These are phyloP conservation scores for Calonectria pteridis DNA, from an alignment of 2,329 filamentous ascomycete species.

Conservation along the genomic window DNA sequence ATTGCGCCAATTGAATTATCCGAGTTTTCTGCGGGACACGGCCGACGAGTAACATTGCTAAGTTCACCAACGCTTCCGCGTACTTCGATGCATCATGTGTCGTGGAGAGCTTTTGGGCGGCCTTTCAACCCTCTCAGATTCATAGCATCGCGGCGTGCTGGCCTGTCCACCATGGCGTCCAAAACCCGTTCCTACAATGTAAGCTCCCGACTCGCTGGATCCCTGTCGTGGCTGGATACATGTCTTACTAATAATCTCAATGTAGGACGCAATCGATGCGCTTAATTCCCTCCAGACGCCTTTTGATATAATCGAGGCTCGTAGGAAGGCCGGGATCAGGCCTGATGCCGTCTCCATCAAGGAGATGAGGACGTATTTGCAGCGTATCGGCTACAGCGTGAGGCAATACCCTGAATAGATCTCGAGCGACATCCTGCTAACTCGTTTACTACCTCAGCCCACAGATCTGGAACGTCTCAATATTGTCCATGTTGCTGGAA, in stretches of 20 bases:
- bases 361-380: conserved; percentile 84
- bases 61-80: conserved; percentile 3
- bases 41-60: conserved; percentile 21
- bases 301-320: conserved; percentile 82
- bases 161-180: conserved; percentile 45
- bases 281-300: conserved; percentile 95
- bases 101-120: conserved; percentile 41
- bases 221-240: neutral
- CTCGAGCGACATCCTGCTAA: neutral
- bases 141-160: conserved; percentile 29
- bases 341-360: conserved; percentile 78
- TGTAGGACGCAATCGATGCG: conserved; percentile 84
- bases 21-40: conserved; percentile 42
- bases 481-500: conserved; percentile 78
- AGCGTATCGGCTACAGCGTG: conserved; percentile 80
- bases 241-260: conserved; percentile 19
- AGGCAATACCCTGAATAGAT: conserved; percentile 21
- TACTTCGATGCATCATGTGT: conserved; percentile 50
- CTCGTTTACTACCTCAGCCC: conserved; percentile 41
- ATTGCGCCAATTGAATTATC: conserved; percentile 38
- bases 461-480: conserved; percentile 71
- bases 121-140: conserved; percentile 38
- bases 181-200: conserved; percentile 52
- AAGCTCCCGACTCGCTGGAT: neutral
- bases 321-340: conserved; percentile 78